These are phyloP conservation scores for Botryotinia convoluta DNA, from an alignment of 2,329 filamentous ascomycete genomes.

Conservation along the genomic window DNA sequence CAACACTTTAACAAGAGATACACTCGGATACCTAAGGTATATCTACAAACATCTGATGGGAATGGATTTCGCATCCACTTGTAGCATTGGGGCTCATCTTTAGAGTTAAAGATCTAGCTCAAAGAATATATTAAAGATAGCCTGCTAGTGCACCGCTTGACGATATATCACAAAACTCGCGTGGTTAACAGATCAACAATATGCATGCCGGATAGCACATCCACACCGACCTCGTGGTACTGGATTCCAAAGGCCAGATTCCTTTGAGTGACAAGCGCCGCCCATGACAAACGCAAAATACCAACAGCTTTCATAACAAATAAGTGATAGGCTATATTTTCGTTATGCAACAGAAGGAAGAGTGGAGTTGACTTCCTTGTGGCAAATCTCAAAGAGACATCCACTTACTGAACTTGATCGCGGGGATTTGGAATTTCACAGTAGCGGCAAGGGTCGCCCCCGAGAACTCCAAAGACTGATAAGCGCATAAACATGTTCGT, in stretches of 20 bases:
- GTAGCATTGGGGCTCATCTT: constrained; percentile 11
- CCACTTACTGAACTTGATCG: neutral
- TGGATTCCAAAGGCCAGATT: neutral
- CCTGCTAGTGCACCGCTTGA: constrained; percentile 8
- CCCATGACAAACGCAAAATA: neutral
- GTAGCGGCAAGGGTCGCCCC: constrained; percentile 4
- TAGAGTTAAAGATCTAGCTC: constrained; percentile 2
- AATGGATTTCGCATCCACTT: neutral
- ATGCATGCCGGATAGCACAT: neutral
- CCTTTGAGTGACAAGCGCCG: neutral
- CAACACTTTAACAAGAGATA: neutral
- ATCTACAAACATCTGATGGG: constrained; percentile 2
- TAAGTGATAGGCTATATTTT: neutral
- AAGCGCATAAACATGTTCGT: constrained; percentile 8
- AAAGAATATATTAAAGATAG: neutral
- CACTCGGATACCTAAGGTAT: neutral
- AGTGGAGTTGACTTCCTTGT: neutral
- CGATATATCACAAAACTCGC: constrained; percentile 8
- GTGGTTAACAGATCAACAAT: neutral
- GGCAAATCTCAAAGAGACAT: neutral
- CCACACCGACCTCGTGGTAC: constrained; percentile 3
- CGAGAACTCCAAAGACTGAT: constrained; percentile 7
- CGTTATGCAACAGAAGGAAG: neutral
- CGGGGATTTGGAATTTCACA: constrained; percentile 10
- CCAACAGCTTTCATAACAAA: neutral